A percentile compares a stretch with the other conserved stretches of the same genome.
phyloP scores from a whole-genome alignment of 441 rosid genomes.

The Theobroma grandiflorum region DNA sequence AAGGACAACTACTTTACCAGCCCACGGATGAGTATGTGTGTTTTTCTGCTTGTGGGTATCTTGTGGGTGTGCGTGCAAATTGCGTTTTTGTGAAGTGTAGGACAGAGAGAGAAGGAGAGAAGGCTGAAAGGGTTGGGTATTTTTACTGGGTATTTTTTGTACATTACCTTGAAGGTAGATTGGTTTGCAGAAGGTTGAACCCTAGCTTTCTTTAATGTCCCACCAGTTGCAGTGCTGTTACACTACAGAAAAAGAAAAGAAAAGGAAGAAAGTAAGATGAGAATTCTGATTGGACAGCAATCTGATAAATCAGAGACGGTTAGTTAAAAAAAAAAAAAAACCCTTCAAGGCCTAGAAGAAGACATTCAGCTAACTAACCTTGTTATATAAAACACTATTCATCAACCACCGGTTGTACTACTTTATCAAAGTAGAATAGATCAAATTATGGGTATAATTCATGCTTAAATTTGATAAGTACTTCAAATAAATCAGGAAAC shows the following conservation, averaged over 20 bases:
- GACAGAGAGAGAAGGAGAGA: constrained; percentile 31
- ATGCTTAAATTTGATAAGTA: not conserved
- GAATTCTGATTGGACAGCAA: constrained; percentile 21
- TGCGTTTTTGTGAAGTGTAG: constrained; percentile 32
- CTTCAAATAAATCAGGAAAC: constrained; percentile 2
- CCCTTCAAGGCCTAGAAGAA: not conserved
- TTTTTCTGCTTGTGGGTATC: constrained; percentile 48
- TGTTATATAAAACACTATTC: not conserved
- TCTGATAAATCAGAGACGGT: constrained; percentile 9
- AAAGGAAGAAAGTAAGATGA: constrained; percentile 2
- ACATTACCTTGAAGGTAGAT: constrained; percentile 83
- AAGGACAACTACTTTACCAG: constrained; percentile 60
- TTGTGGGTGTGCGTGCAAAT: constrained; percentile 36
- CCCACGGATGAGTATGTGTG: constrained; percentile 43
- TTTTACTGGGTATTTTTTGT: constrained; percentile 11
- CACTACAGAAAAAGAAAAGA: constrained; percentile 46
- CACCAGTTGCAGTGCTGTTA: constrained; percentile 83
- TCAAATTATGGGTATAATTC: not conserved
- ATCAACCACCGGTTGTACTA: constrained; percentile 14
- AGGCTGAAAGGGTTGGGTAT: not conserved
- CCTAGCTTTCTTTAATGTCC: constrained; percentile 89
- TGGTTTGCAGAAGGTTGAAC: constrained; percentile 82
- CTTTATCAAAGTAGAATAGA: constrained; percentile 1
- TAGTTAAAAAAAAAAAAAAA: not conserved
- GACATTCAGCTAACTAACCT: constrained; percentile 6